Evolutionary conservation across 306 rosid genomes (phyloP).

Genomic region (Lathyrus oleraceus): DNA sequence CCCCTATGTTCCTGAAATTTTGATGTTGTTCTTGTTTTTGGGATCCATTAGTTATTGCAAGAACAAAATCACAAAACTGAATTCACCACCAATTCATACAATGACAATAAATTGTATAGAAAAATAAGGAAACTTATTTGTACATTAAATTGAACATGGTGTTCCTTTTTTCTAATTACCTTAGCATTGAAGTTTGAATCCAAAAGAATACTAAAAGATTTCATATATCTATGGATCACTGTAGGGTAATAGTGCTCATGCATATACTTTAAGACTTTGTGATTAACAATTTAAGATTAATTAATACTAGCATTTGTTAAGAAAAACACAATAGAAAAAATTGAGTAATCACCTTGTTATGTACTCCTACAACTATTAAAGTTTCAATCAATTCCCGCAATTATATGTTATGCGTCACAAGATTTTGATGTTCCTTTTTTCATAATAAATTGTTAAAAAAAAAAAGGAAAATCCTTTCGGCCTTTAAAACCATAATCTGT

Average conservation of each 20-base stretch:
- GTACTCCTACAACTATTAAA: too few relatives aligned
- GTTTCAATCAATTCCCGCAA: too few relatives aligned
- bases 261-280: slow-evolving; percentile 86
- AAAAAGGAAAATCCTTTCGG: too few relatives aligned
- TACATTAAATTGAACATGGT: slow-evolving; percentile 25
- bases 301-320: slow-evolving; percentile 35
- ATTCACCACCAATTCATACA: slow-evolving; percentile 35
- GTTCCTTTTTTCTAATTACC: slow-evolving; percentile 45
- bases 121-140: slow-evolving; percentile 1
- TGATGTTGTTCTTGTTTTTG: slow-evolving; percentile 70
- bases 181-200: slow-evolving; percentile 93
- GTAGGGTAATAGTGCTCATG: slow-evolving; percentile 88
- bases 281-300: slow-evolving; percentile 38
- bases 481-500: too few relatives aligned
- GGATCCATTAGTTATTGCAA: slow-evolving; percentile 83
- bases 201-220: slow-evolving; percentile 97
- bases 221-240: slow-evolving; percentile 98
- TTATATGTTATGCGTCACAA: too few relatives aligned
- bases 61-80: slow-evolving; percentile 96
- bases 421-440: too few relatives aligned
- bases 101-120: slow-evolving; percentile 28
- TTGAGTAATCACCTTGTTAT: slow-evolving; percentile 27
- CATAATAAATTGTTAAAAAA: too few relatives aligned
- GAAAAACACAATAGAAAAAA: slow-evolving; percentile 11
- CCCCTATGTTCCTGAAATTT: slow-evolving; percentile 94